Percentiles rank a stretch among this genome's conserved stretches.
These are phyloP conservation scores for Nakaseomyces nivariensis DNA, from an alignment of 1,139 yeast genomes.

Conservation along the genomic window DNA sequence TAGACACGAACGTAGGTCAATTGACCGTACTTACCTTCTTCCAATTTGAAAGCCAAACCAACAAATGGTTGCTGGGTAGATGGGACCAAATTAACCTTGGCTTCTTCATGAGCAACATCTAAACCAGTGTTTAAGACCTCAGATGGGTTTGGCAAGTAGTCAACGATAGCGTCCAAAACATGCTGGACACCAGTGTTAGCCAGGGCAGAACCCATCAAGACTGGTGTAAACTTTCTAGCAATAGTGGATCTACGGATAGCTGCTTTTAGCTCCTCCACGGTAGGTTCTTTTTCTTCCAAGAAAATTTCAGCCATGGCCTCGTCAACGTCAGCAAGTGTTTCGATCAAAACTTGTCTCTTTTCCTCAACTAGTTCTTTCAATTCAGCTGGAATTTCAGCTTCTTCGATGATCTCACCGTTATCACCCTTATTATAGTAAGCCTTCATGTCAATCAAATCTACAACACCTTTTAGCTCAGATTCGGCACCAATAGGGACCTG, in stretches of 20 bases:
- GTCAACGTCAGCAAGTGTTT: constrained; percentile 93
- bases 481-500: constrained; percentile 97
- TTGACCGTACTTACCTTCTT: constrained; percentile 97
- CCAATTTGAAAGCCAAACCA: constrained; percentile 93
- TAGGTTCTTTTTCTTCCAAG: constrained; percentile 83
- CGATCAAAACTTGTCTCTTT: constrained; percentile 74
- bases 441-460: constrained; percentile 78
- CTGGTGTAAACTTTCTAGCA: constrained; percentile 95
- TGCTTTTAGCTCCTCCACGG: constrained; percentile 65
- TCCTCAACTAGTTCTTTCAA: constrained; percentile 69
- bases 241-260: constrained; percentile 97
- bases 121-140: constrained; percentile 86
- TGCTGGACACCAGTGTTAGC: constrained; percentile 95
- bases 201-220: constrained; percentile 94
- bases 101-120: constrained; percentile 61
- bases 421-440: constrained; percentile 83
- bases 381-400: constrained; percentile 62
- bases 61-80: constrained; percentile 74
- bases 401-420: constrained; percentile 74
- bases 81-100: constrained; percentile 67
- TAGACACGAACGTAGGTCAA: constrained; percentile 92
- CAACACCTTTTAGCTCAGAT: constrained; percentile 74
- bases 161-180: constrained; percentile 92
- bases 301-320: constrained; percentile 92
- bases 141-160: constrained; percentile 89